These are phyloP conservation scores for Aspergillus transmontanensis DNA, from an alignment of 2,329 filamentous ascomycete genomes.

Conservation along the genomic window DNA sequence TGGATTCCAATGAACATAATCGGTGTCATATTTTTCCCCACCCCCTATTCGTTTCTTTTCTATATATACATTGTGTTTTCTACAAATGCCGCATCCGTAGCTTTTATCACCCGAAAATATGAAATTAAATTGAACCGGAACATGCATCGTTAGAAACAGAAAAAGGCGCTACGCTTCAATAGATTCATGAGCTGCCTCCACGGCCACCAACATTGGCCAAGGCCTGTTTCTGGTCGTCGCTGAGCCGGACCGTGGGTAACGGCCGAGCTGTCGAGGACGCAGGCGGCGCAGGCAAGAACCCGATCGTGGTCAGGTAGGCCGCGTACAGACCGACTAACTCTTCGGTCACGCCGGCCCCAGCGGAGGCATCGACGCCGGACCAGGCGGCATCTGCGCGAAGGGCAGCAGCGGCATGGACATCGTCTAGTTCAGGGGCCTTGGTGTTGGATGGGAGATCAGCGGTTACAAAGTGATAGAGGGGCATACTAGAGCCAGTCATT, in stretches of 20 bases:
- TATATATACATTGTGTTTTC: slow-evolving; percentile 7
- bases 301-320: slow-evolving; percentile 63
- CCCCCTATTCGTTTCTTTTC: slow-evolving; percentile 1
- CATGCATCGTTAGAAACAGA: slow-evolving; percentile 5
- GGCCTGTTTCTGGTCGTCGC: slow-evolving; percentile 51
- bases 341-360: slow-evolving; percentile 58
- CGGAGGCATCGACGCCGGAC: slow-evolving; percentile 60
- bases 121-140: slow-evolving; percentile 6
- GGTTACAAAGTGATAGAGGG: slow-evolving; percentile 73
- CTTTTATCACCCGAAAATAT: not conserved
- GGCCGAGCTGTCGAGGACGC: slow-evolving; percentile 22
- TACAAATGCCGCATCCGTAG: slow-evolving; percentile 1
- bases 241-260: slow-evolving; percentile 51
- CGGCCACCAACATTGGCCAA: slow-evolving; percentile 57
- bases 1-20: slow-evolving; percentile 1
- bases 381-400: slow-evolving; percentile 64
- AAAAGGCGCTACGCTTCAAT: not conserved
- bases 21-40: not conserved
- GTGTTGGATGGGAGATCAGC: slow-evolving; percentile 70
- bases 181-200: slow-evolving; percentile 39
- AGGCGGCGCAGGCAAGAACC: slow-evolving; percentile 58
- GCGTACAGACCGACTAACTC: slow-evolving; percentile 67
- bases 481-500: slow-evolving; percentile 51
- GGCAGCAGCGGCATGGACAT: slow-evolving; percentile 66
- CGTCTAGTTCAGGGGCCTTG: slow-evolving; percentile 73